Evolutionary conservation across 2,329 filamentous ascomycete species (phyloP).

Genomic region (Phyllosticta citriasiana): DNA sequence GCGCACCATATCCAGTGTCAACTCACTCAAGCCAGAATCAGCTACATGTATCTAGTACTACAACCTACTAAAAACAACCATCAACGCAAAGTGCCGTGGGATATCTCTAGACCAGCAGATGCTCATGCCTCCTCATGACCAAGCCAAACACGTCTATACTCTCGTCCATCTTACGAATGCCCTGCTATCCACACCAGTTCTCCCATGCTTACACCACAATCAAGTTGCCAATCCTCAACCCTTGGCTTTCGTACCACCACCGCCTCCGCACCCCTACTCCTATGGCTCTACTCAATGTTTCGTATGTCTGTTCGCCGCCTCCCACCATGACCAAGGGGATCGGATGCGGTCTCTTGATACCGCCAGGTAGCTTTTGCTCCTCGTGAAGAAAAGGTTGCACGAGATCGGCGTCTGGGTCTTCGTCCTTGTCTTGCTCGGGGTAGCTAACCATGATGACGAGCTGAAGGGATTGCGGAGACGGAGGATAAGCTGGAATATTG

Average conservation of each 20-base stretch:
- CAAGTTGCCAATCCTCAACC: conserved; percentile 68
- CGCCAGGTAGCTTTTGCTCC: conserved; percentile 59
- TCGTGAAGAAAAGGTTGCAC: conserved; percentile 66
- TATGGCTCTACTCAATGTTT: conserved; percentile 50
- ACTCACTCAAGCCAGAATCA: background rate
- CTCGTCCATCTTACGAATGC: background rate
- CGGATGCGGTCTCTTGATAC: conserved; percentile 58
- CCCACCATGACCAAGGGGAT: conserved; percentile 78
- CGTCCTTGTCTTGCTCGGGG: conserved; percentile 35
- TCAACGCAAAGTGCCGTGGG: background rate
- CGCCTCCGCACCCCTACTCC: conserved; percentile 66
- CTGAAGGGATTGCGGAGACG: conserved; percentile 54
- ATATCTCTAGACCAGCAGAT: conserved; percentile 6
- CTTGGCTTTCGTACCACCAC: conserved; percentile 74
- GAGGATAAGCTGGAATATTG: conserved; percentile 71
- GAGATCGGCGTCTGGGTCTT: conserved; percentile 25
- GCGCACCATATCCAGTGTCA: too few relatives aligned
- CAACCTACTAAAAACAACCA: background rate
- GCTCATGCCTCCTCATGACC: too few relatives aligned
- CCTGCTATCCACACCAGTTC: background rate
- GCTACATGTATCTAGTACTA: background rate
- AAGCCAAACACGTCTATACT: background rate
- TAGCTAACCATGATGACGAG: conserved; percentile 70
- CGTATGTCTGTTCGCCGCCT: conserved; percentile 57
- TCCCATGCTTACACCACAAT: conserved; percentile 42